Evolutionary conservation across 2,329 filamentous ascomycete genomes (phyloP).

Genomic region (Stagonosporopsis vannaccii): DNA sequence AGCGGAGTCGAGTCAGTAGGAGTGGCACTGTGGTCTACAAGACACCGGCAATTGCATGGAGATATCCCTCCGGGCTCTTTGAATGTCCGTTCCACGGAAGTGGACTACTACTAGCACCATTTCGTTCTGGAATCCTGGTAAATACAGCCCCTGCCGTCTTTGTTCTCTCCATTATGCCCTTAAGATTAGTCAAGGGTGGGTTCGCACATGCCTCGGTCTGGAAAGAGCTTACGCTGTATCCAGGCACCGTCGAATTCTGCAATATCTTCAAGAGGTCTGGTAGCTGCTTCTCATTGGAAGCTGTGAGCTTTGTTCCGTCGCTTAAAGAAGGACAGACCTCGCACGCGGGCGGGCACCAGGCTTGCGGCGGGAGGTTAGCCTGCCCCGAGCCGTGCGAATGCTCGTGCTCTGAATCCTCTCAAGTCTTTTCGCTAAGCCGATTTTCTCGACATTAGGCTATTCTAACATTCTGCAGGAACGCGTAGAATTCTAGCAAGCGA

Average conservation of each 20-base stretch:
- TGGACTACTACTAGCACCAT: not conserved
- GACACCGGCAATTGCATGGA: slow-evolving; percentile 8
- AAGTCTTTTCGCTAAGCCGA: not conserved
- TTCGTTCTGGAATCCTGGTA: not conserved
- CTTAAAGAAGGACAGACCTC: slow-evolving; percentile 6
- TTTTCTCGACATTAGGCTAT: slow-evolving; percentile 1
- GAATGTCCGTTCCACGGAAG: slow-evolving; percentile 8
- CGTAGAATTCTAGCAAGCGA: not conserved
- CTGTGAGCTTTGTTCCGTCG: slow-evolving; percentile 8
- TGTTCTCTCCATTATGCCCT: slow-evolving; percentile 4
- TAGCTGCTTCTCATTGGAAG: not conserved
- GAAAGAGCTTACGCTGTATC: slow-evolving; percentile 2
- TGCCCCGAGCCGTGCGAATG: slow-evolving; percentile 17
- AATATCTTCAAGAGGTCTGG: not conserved
- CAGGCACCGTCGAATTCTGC: slow-evolving; percentile 1
- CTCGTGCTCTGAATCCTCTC: not conserved
- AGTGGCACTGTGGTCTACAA: slow-evolving; percentile 2
- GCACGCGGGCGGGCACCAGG: slow-evolving; percentile 11
- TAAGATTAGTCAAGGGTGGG: slow-evolving; percentile 16
- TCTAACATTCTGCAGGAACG: not conserved
- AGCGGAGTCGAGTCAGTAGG: slow-evolving; percentile 21
- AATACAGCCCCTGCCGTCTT: not conserved
- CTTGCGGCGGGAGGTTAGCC: slow-evolving; percentile 10
- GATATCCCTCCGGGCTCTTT: slow-evolving; percentile 9
- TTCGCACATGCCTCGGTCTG: slow-evolving; percentile 19